Base-by-base conservation (phyloP, 2,329 filamentous ascomycete species). In the Huntiella bhutanensis region DNA sequence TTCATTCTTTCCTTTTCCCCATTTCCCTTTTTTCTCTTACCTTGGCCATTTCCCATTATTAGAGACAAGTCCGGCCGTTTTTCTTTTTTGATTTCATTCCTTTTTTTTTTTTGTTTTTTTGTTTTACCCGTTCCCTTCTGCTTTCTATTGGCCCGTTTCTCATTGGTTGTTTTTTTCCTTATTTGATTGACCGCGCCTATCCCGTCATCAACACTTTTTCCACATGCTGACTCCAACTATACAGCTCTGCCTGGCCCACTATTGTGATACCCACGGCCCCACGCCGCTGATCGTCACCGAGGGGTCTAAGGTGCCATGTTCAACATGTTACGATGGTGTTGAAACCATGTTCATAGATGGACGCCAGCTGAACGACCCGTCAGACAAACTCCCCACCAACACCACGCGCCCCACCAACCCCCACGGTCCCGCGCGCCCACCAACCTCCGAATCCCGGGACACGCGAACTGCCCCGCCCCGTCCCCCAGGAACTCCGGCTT, bases 251-350 rank as follows among this genome's bases (percentile, higher is more conserved):
- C 67, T 81, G 54, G 77, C 77, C 55, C 76, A 80, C 59, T 80
- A 80, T 57, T 81, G 77, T 66, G 77, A 81, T 59, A 67, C 73
- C 52, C 77, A 81, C 61, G 77, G 77, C 51, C 77, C 77, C 42
- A 80, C 76, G 41, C 76, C 76, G 43, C 60, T 81, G 49, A 78
- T 81, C 71, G 76, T 80, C 55, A 81, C 77, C 33, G 75, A 81
- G 58, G 75, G 75, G 42, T 61, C 78, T 11, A 72, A 74, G 2
- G 70, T 74, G 10, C 66, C 71, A 41, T 81, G 77, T 55, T 64
- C 64, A 48, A 64, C 67, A 54, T 81, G 77, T 56, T 71, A 67
- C 55, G 71, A 77, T 51, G 53, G 59, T 13, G 63, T 65, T 16
- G 52, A 51, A 11, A 52, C 55, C 38, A 59, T 62, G 12, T 49